Evolutionary conservation across 805 yeast genomes (phyloP).

Genomic region (Torulaspora gathmanii): DNA sequence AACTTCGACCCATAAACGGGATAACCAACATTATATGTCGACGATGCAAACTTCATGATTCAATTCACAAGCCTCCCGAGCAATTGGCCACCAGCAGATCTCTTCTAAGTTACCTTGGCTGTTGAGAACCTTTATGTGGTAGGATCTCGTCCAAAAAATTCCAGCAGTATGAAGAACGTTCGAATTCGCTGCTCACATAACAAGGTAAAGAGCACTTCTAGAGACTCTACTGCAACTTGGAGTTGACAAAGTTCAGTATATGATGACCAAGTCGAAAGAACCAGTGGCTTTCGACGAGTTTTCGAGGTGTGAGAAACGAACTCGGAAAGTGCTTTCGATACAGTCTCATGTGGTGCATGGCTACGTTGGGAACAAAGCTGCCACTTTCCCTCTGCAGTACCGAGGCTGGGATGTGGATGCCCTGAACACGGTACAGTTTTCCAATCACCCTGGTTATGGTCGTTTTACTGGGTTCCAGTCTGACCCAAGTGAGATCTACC

Average conservation of each 20-base stretch:
- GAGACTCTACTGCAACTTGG: neutral
- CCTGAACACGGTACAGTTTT: constrained; percentile 79
- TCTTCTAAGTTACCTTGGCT: neutral
- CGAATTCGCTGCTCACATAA: neutral
- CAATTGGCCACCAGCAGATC: neutral
- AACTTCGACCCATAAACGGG: constrained; percentile 82
- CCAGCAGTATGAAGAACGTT: neutral
- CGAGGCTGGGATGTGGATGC: constrained; percentile 92
- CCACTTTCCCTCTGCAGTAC: constrained; percentile 81
- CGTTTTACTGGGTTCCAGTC: constrained; percentile 54
- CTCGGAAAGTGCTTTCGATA: constrained; percentile 44
- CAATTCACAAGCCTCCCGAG: neutral
- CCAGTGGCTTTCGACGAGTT: constrained; percentile 1
- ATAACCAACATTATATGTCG: constrained; percentile 46
- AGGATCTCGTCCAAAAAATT: neutral
- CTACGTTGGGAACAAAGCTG: constrained; percentile 88
- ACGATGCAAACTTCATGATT: constrained; percentile 25
- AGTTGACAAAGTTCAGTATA: neutral
- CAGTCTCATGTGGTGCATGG: constrained; percentile 96
- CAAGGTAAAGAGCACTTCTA: neutral
- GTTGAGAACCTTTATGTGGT: neutral
- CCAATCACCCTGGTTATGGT: constrained; percentile 91
- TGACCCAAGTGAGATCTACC: constrained; percentile 42
- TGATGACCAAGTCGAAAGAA: constrained; percentile 4
- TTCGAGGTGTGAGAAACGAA: constrained; percentile 4